These are phyloP conservation scores for Peniophora sp. DNA, from an alignment of 1,284 basidiomycete species.

Conservation along the genomic window DNA sequence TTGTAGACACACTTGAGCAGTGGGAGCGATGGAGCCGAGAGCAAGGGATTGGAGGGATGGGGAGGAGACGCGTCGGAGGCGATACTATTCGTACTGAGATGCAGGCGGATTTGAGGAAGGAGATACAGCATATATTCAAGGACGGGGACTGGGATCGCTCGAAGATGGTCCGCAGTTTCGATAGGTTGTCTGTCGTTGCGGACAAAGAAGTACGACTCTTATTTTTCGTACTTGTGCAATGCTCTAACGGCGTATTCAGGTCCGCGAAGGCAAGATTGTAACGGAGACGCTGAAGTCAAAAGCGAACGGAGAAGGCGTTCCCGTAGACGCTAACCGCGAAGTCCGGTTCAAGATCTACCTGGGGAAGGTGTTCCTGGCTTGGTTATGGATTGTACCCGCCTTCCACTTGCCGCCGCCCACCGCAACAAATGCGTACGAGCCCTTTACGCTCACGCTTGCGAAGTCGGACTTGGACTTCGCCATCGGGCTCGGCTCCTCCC, in stretches of 20 bases:
- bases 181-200: conserved; percentile 40
- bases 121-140: conserved; percentile 35
- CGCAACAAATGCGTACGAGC: conserved; percentile 6
- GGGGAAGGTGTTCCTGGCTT: conserved; percentile 72
- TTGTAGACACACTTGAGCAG: conserved; percentile 51
- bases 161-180: conserved; percentile 76
- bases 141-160: conserved; percentile 56
- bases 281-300: conserved; percentile 17
- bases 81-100: conserved; percentile 20
- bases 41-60: conserved; percentile 30
- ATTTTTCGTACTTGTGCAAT: conserved; percentile 7
- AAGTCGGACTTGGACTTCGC: conserved; percentile 71
- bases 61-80: conserved; percentile 25
- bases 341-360: conserved; percentile 74
- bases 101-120: conserved; percentile 20
- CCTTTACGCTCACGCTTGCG: conserved; percentile 32
- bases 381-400: conserved; percentile 78
- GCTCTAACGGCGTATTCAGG: conserved; percentile 5
- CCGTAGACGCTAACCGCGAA: conserved; percentile 65
- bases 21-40: conserved; percentile 49
- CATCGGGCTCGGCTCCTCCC: conserved; percentile 56
- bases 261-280: conserved; percentile 32
- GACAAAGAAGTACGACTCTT: conserved; percentile 18
- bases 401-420: conserved; percentile 58
- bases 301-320: conserved; percentile 33